Evolutionary conservation across 805 yeast species (phyloP), one percentile per base, ranked within the genome.

Genomic region (Ogataea paradorogensis): DNA sequence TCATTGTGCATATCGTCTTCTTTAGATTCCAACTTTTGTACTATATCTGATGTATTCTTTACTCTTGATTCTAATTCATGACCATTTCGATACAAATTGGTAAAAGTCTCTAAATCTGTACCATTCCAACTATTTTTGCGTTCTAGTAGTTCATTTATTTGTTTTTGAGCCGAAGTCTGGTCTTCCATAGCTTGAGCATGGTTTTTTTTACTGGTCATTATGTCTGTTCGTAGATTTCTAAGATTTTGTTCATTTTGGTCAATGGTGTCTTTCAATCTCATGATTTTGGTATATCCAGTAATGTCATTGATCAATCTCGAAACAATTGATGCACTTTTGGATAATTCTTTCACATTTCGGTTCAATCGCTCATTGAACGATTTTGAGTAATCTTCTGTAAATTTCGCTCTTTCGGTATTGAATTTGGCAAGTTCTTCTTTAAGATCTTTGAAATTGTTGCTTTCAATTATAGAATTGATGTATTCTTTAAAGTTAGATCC

Each of bases 221-320:
- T 80, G 2, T 63, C 51, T 0, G 59, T 59, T 41, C 86, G 76
- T 4, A 78, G 64, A 1, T 56, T 59, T 35, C 66, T 66, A 27
- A 87, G 59, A 23, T 71, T 67, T 10, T 46, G 45, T 51, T 91
- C 97, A 30, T 67, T 59, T 3, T 52, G 49, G 7, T 73, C 78
- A 22, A 93, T 87, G 1, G 75, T 63, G 21, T 67, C 59, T 60
- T 88, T 82, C 51, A 91, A 63, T 42, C 71, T 68, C 55, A 86
- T 95, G 41, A 93, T 86, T 14, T 81, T 70, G 0, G 88, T 74
- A 60, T 93, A 93, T 0, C 99, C 99, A 0, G 99, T 91, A 9
- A 89, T 81, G 51, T 89, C 96, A 55, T 93, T 93, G 24, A 91
- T 69, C 2, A 90, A 76, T 44, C 77, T 71, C 0, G 86, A 74